A percentile compares a stretch with the other conserved stretches of the same genome.
phyloP scores from a whole-genome alignment of 2,329 filamentous ascomycete species.

The Fusarium lyarnte region DNA sequence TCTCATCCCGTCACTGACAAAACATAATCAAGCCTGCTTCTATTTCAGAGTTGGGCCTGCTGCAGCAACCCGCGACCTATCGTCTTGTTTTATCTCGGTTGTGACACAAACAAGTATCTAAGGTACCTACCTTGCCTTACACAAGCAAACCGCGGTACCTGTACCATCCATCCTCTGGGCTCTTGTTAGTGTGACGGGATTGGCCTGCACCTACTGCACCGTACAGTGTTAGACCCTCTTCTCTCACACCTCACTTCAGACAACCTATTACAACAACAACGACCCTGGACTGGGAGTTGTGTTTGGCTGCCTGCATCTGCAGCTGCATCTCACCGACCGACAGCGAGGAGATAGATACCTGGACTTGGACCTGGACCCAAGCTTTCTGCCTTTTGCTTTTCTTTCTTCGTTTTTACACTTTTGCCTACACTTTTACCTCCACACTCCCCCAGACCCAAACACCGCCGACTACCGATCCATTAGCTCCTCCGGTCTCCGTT shows the following conservation, averaged over 20 bases:
- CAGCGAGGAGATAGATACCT: conserved; percentile 2
- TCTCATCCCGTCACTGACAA: neutral
- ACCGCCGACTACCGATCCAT: conserved; percentile 16
- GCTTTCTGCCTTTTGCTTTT: neutral
- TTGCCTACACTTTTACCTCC: conserved; percentile 22
- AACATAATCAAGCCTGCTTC: neutral
- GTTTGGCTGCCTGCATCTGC: conserved; percentile 38
- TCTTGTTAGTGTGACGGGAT: conserved; percentile 14
- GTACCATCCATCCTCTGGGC: neutral
- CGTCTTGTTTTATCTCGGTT: neutral
- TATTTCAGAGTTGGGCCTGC: conserved; percentile 4
- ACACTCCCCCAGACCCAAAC: conserved; percentile 7
- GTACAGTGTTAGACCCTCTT: conserved; percentile 33
- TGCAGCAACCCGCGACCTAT: conserved; percentile 10
- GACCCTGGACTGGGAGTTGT: conserved; percentile 33
- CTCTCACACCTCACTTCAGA: conserved; percentile 23
- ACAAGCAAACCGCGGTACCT: conserved; percentile 14
- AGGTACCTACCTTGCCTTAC: neutral
- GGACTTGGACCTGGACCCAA: neutral
- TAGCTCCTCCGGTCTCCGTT: conserved; percentile 1
- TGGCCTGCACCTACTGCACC: neutral
- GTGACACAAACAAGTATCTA: too few relatives aligned
- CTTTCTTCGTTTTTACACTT: conserved; percentile 25
- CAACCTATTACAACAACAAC: conserved; percentile 33
- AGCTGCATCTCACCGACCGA: conserved; percentile 38